Conservation (phyloP, 2,329 filamentous ascomycete genomes). For the Tolypocladium cylindrosporum region DNA sequence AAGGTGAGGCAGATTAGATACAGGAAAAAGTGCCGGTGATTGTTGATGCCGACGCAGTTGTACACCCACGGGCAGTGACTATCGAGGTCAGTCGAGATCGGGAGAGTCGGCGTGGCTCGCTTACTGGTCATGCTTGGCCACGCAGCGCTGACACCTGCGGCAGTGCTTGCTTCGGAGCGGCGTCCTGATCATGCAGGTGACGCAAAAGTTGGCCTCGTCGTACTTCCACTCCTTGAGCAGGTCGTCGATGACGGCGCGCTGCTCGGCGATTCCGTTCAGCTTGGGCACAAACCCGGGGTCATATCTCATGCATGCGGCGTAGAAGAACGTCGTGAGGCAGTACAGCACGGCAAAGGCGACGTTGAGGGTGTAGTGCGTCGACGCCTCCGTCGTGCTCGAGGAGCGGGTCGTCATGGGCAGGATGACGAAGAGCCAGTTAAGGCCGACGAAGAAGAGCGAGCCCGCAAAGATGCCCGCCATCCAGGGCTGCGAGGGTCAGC, state of each 20-base stretch:
- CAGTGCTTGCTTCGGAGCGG: constrained; percentile 95
- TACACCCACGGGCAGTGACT: constrained; percentile 98
- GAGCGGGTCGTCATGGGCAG: constrained; percentile 37
- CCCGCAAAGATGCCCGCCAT: constrained; percentile 87
- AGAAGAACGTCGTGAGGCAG: constrained; percentile 71
- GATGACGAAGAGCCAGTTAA: constrained; percentile 66
- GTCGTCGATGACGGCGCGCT: constrained; percentile 81
- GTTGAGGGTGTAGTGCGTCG: constrained; percentile 61
- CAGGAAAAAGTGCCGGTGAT: constrained; percentile 89
- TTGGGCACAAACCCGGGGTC: constrained; percentile 94
- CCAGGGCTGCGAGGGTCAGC: constrained; percentile 54
- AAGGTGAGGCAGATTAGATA: constrained; percentile 73
- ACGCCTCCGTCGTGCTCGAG: constrained; percentile 4
- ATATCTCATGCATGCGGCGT: constrained; percentile 71
- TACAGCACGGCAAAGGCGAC: constrained; percentile 59
- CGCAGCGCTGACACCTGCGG: constrained; percentile 79
- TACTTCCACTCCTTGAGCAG: constrained; percentile 79
- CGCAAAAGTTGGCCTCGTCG: constrained; percentile 89
- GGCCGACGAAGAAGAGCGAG: constrained; percentile 69
- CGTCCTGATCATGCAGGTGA: constrained; percentile 87
- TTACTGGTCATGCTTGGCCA: constrained; percentile 94
- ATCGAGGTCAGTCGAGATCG: background rate
- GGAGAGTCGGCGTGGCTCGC: constrained; percentile 16
- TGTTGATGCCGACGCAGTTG: constrained; percentile 93
- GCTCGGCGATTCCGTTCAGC: constrained; percentile 76